Conservation (phyloP, 176 grass and related monocot genomes). For the Lolium perenne region DNA sequence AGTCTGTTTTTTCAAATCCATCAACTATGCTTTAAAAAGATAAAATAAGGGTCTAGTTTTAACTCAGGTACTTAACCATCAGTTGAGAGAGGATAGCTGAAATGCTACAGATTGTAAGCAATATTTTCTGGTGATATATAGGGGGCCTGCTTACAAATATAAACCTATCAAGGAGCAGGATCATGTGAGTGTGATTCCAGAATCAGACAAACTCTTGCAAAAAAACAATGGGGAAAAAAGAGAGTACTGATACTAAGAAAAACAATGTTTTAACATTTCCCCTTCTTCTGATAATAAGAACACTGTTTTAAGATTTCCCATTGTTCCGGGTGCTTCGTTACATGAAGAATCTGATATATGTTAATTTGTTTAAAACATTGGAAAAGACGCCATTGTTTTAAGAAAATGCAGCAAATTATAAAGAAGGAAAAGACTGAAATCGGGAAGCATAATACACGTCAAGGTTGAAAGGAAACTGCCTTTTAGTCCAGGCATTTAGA, state of each 20-base stretch:
- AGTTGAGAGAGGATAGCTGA: not conserved
- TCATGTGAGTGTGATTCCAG: not conserved
- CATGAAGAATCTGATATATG: not conserved
- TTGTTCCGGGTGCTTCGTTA: not conserved
- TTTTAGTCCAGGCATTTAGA: not conserved
- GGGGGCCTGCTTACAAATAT: not conserved
- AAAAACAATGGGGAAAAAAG: not conserved
- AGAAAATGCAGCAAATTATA: not conserved
- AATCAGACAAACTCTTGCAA: not conserved
- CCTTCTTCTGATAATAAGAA: not conserved
- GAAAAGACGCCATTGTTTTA: not conserved
- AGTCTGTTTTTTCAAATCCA: not conserved
- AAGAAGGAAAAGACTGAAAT: not conserved
- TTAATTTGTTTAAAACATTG: too few relatives aligned
- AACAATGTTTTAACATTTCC: too few relatives aligned
- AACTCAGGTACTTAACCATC: not conserved
- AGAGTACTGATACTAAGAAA: not conserved
- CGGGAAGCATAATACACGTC: not conserved
- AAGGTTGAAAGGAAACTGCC: slow-evolving; percentile 1
- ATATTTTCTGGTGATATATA: not conserved
- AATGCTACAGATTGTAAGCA: not conserved
- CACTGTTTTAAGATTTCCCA: not conserved
- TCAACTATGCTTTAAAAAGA: not conserved
- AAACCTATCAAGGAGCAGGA: not conserved
- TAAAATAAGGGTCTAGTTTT: not conserved